phyloP scores from a whole-genome alignment of 2,329 filamentous ascomycete species.

The Cladophialophora carrionii region DNA sequence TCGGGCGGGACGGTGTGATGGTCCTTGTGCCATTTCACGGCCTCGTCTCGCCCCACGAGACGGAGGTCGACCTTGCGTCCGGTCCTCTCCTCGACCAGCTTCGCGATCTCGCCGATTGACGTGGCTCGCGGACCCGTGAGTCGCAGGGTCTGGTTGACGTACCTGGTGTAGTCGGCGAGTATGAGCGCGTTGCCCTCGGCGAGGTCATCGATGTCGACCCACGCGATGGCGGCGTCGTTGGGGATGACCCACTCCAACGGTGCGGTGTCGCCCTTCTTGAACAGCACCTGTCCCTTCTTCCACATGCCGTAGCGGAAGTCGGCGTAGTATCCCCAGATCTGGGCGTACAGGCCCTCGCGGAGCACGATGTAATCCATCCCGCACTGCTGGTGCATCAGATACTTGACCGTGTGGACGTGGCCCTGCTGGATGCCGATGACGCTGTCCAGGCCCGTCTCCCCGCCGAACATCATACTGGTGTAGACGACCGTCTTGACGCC shows the following conservation, averaged over 20 bases:
- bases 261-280: neutral
- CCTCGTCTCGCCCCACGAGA: neutral
- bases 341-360: constrained; percentile 12
- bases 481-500: constrained; percentile 11
- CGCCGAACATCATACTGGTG: constrained; percentile 20
- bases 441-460: constrained; percentile 7
- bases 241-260: constrained; percentile 10
- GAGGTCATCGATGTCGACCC: constrained; percentile 15
- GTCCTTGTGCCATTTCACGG: constrained; percentile 10
- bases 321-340: constrained; percentile 5
- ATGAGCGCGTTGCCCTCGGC: constrained; percentile 13
- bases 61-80: constrained; percentile 7
- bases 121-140: constrained; percentile 9
- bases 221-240: constrained; percentile 7
- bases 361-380: constrained; percentile 11
- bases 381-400: neutral
- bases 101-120: constrained; percentile 12
- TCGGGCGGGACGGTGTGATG: constrained; percentile 1
- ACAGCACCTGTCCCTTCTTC: neutral
- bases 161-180: neutral
- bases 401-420: constrained; percentile 4
- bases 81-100: neutral
- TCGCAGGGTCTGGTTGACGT: constrained; percentile 3
- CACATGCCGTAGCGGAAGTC: neutral
- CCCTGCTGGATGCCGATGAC: constrained; percentile 19